These are phyloP conservation scores for Cardiospermum halicacabum DNA, from an alignment of 345 rosid species.

Conservation along the genomic window DNA sequence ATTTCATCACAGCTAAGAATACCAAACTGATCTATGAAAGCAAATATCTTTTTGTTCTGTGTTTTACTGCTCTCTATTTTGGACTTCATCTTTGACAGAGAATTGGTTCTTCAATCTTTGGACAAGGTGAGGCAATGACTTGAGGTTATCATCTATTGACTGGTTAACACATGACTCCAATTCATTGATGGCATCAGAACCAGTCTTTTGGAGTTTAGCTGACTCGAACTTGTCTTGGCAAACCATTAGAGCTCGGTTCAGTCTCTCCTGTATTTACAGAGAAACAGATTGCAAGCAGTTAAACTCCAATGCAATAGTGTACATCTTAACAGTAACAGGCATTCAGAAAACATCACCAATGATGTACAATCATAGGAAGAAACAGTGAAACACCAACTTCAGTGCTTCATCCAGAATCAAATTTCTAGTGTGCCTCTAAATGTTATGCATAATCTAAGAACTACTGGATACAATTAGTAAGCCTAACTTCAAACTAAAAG, in stretches of 20 bases:
- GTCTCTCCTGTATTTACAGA: conserved; percentile 53
- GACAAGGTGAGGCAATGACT: conserved; percentile 67
- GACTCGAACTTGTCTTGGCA: conserved; percentile 87
- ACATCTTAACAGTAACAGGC: neutral
- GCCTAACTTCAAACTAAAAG: no score
- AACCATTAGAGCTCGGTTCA: conserved; percentile 79
- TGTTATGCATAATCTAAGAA: neutral
- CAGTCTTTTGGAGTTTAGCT: conserved; percentile 57
- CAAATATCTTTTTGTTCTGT: neutral
- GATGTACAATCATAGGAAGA: neutral
- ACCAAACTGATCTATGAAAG: neutral
- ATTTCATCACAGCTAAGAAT: neutral
- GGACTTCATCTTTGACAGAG: conserved; percentile 31
- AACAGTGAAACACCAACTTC: neutral
- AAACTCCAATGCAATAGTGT: neutral
- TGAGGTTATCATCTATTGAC: conserved; percentile 60
- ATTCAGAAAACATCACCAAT: neutral
- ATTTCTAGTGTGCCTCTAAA: neutral
- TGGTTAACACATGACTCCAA: conserved; percentile 75
- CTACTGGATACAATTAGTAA: neutral
- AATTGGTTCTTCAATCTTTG: conserved; percentile 54
- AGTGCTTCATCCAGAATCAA: neutral
- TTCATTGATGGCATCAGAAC: conserved; percentile 42
- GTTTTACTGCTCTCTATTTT: neutral
- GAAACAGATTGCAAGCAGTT: neutral